A percentile compares a stretch with the other conserved stretches of the same genome.
phyloP scores from a whole-genome alignment of 768 basidiomycete species.

The Rhodocollybia butyracea region DNA sequence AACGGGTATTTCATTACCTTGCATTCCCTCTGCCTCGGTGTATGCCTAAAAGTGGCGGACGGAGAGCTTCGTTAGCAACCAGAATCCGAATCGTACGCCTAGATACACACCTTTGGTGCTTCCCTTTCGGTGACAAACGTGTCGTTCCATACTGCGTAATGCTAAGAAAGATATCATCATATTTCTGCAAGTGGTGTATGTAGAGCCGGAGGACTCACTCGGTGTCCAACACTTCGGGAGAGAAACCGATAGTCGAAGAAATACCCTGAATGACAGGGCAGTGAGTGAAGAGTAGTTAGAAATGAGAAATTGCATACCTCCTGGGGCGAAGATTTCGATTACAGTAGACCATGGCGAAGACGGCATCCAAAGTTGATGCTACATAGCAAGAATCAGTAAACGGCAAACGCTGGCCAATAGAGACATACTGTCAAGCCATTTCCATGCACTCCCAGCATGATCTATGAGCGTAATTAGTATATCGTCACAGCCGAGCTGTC shows the following conservation, averaged over 20 bases:
- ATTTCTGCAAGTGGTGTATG: not conserved
- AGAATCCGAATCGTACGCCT: not conserved
- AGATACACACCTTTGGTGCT: slow-evolving; percentile 24
- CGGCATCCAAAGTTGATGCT: slow-evolving; percentile 67
- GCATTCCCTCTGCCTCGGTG: slow-evolving; percentile 56
- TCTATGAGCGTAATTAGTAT: slow-evolving; percentile 23
- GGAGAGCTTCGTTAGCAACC: not conserved
- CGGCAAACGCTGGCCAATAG: not conserved
- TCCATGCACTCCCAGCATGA: slow-evolving; percentile 63
- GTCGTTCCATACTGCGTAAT: slow-evolving; percentile 70
- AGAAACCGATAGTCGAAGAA: slow-evolving; percentile 39
- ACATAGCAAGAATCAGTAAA: not conserved
- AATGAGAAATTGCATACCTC: slow-evolving; percentile 30
- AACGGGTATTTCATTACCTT: slow-evolving; percentile 60
- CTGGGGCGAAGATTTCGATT: slow-evolving; percentile 66
- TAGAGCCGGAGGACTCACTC: slow-evolving; percentile 20
- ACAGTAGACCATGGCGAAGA: slow-evolving; percentile 58
- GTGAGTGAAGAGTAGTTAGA: not conserved
- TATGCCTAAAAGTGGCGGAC: slow-evolving; percentile 20
- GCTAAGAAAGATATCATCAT: slow-evolving; percentile 20
- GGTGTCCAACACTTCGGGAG: slow-evolving; percentile 39
- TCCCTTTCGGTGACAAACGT: slow-evolving; percentile 38
- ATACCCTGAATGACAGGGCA: slow-evolving; percentile 25
- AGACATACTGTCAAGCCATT: slow-evolving; percentile 57
- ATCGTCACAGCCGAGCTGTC: not conserved